A percentile compares a stretch with the other conserved stretches of the same genome.
Conservation (phyloP, 2,329 filamentous ascomycete species). For the Dactylella cylindrospora region DNA sequence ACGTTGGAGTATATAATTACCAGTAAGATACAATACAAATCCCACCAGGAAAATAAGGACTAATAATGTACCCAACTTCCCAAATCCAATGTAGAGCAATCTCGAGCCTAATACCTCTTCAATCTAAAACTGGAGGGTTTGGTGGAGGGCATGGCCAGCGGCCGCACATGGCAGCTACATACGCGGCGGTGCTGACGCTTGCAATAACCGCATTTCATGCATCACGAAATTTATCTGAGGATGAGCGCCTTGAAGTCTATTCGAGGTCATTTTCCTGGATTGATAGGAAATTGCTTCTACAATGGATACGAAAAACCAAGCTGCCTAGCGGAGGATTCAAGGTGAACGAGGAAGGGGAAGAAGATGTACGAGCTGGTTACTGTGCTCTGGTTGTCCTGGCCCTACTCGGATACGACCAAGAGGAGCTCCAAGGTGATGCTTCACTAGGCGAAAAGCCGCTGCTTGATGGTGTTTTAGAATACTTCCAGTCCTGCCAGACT, state of each 20-base stretch:
- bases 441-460: conserved; percentile 26
- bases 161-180: conserved; percentile 85
- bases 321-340: conserved; percentile 86
- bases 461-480: conserved; percentile 51
- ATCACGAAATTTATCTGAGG: conserved; percentile 13
- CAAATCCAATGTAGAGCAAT: conserved; percentile 58
- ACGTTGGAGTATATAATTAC: conserved; percentile 66
- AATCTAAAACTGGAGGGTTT: conserved; percentile 82
- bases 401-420: conserved; percentile 59
- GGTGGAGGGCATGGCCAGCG: conserved; percentile 90
- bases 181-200: conserved; percentile 78
- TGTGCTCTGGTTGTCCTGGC: conserved; percentile 84
- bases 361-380: conserved; percentile 91
- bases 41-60: background rate
- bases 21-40: conserved; percentile 54
- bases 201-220: conserved; percentile 56
- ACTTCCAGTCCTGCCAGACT: conserved; percentile 64
- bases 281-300: conserved; percentile 83
- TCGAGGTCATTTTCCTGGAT: conserved; percentile 54
- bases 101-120: conserved; percentile 75
- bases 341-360: conserved; percentile 81
- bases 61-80: conserved; percentile 41
- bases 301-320: conserved; percentile 83
- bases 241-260: conserved; percentile 67
- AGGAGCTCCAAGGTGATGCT: conserved; percentile 24